Evolutionary conservation across 768 basidiomycete genomes (phyloP), one percentile per base, ranked within the genome.

Genomic region (Termitomyces eurrhizus): DNA sequence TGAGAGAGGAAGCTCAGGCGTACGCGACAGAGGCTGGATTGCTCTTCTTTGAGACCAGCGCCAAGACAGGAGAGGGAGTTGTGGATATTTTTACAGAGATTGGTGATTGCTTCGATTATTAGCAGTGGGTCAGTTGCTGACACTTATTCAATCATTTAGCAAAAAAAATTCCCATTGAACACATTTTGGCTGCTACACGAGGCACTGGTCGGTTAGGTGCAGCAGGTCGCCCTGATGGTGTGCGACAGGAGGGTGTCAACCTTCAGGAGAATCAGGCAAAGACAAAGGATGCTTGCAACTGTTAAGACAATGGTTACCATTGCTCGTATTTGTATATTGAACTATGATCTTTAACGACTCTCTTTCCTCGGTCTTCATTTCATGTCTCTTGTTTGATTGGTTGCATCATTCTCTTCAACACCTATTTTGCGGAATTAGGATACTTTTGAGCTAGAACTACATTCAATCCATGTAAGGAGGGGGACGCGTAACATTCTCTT

Each of bases 71-170:
- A 18, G 91, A 95, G 68, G 95, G 94, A 42, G 85, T 98, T 58
- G 90, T 94, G 29, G 97, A 98, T 69, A 86, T 98, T 35, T 99
- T 99, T 74, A 98, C 95, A 12, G 95, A 98, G 75, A 98, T 99
- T 69, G 96, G 95, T 98, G 49, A 57, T 71, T 84, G 73, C 24
- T 45, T 59, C 58, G 21, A 18, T 53, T 18, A 5, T 49, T 13
- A 11, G 8, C 24, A 56, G 24, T 51, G 32, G 41, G 24, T 46
- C 33, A 32, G 18, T 60, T 41, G 14, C 9, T 62, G 26, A 61
- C 36, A 44, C n/a, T 26, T 37, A 59, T 50, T 48, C 13, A 6
- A 36, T 45, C 12, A 53, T 60, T 26, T 65, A 83, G 83, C 83
- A 67, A 84, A 84, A 74, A 84, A 83, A 72, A 84, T 84, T 59